Evolutionary conservation across 768 basidiomycete species (phyloP).

Genomic region (Fomitopsis serialis): DNA sequence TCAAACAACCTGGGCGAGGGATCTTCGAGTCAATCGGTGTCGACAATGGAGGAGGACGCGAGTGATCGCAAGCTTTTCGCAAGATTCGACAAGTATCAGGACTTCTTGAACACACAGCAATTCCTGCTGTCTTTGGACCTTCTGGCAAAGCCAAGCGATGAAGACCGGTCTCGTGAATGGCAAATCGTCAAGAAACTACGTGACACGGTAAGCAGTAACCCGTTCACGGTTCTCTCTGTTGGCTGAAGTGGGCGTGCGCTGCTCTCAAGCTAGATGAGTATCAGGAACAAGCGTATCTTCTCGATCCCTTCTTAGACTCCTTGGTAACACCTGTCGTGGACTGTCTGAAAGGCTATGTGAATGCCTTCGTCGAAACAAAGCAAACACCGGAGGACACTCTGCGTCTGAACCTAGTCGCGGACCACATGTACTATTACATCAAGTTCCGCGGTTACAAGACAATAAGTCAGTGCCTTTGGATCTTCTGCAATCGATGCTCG

Average conservation of each 20-base stretch:
- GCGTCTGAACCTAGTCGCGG: conserved; percentile 44
- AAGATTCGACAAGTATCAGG: conserved; percentile 56
- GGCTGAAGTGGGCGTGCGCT: neutral
- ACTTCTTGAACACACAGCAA: conserved; percentile 51
- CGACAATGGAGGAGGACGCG: conserved; percentile 37
- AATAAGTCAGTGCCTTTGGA: conserved; percentile 56
- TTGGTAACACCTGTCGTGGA: conserved; percentile 75
- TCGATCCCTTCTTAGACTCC: conserved; percentile 83
- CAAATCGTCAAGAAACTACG: conserved; percentile 37
- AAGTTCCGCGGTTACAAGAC: conserved; percentile 90
- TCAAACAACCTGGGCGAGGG: no score
- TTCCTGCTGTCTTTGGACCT: conserved; percentile 46
- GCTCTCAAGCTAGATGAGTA: conserved; percentile 64
- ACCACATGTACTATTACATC: conserved; percentile 72
- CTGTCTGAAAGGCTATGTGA: conserved; percentile 51
- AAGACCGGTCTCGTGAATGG: conserved; percentile 33
- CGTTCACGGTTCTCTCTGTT: neutral
- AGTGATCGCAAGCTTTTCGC: conserved; percentile 43
- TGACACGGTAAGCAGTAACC: conserved; percentile 39
- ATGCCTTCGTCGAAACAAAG: conserved; percentile 16
- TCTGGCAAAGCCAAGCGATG: conserved; percentile 27
- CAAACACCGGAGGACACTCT: conserved; percentile 16
- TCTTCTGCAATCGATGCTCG: neutral
- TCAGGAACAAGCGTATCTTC: conserved; percentile 88
- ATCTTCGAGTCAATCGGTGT: no score